Evolutionary conservation across 768 basidiomycete genomes (phyloP).

Genomic region (Cystoderma amianthinum): DNA sequence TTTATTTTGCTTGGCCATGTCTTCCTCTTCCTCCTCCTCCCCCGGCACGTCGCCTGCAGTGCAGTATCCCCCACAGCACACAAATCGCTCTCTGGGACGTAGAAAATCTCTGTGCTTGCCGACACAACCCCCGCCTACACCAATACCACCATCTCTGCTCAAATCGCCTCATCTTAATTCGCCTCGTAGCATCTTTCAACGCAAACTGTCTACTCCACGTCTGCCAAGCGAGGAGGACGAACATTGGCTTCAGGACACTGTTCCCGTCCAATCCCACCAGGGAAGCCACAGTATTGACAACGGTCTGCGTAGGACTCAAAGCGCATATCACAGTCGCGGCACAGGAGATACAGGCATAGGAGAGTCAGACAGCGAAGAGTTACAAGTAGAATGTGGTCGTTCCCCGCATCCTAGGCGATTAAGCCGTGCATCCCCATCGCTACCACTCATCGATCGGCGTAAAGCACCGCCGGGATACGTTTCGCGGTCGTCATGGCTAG

Average conservation of each 20-base stretch:
- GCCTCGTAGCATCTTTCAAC: constrained; percentile 41
- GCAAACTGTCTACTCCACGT: constrained; percentile 20
- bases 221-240: constrained; percentile 46
- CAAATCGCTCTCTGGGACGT: constrained; percentile 10
- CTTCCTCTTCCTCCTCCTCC: constrained; percentile 2
- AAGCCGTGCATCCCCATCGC: constrained; percentile 9
- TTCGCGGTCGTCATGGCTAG: constrained; percentile 7
- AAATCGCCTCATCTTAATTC: constrained; percentile 49
- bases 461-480: constrained; percentile 2
- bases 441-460: constrained; percentile 14
- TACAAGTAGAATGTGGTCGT: background rate
- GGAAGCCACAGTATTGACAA: background rate
- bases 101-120: constrained; percentile 31
- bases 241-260: constrained; percentile 59
- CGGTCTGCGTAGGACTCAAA: background rate
- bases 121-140: constrained; percentile 27
- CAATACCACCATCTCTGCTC: constrained; percentile 52
- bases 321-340: background rate
- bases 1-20: background rate
- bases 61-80: constrained; percentile 2
- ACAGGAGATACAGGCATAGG: background rate
- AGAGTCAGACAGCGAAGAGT: background rate
- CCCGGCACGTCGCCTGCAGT: background rate
- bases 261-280: constrained; percentile 27
- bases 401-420: background rate